Conservation (phyloP, 2,329 filamentous ascomycete genomes). For the Daldinia sp. region DNA sequence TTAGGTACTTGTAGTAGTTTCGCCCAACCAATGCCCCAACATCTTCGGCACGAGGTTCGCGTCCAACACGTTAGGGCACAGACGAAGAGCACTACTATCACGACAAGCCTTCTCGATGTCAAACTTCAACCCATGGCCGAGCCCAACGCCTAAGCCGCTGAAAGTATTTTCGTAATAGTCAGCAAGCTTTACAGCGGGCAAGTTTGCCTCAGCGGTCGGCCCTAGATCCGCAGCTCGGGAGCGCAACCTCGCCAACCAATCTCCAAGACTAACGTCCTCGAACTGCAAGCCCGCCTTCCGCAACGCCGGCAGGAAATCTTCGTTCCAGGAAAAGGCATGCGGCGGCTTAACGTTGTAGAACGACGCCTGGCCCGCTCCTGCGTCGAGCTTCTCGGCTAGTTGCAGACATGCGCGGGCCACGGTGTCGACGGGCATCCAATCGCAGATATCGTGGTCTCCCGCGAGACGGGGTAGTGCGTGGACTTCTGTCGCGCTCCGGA, state of each 20-base stretch:
- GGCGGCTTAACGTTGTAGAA: slow-evolving; percentile 48
- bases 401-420: slow-evolving; percentile 48
- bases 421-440: slow-evolving; percentile 52
- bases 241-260: slow-evolving; percentile 52
- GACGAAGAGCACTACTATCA: slow-evolving; percentile 44
- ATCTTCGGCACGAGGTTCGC: slow-evolving; percentile 47
- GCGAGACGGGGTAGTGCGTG: slow-evolving; percentile 44
- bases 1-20: neutral
- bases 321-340: slow-evolving; percentile 54
- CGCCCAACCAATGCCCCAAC: slow-evolving; percentile 45
- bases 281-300: slow-evolving; percentile 52
- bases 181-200: slow-evolving; percentile 46
- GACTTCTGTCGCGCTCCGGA: slow-evolving; percentile 44
- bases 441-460: slow-evolving; percentile 45
- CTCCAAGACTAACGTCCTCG: slow-evolving; percentile 49
- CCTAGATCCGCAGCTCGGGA: slow-evolving; percentile 44
- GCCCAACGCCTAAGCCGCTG: slow-evolving; percentile 27
- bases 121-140: slow-evolving; percentile 34
- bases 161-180: slow-evolving; percentile 47
- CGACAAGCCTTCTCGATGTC: slow-evolving; percentile 40
- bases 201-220: slow-evolving; percentile 41
- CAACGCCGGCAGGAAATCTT: slow-evolving; percentile 49
- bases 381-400: slow-evolving; percentile 34
- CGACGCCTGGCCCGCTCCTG: slow-evolving; percentile 14
- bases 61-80: slow-evolving; percentile 44